These are phyloP conservation scores for Friedmanniomyces simplex DNA, from an alignment of 495 filamentous ascomycete genomes.

Conservation along the genomic window DNA sequence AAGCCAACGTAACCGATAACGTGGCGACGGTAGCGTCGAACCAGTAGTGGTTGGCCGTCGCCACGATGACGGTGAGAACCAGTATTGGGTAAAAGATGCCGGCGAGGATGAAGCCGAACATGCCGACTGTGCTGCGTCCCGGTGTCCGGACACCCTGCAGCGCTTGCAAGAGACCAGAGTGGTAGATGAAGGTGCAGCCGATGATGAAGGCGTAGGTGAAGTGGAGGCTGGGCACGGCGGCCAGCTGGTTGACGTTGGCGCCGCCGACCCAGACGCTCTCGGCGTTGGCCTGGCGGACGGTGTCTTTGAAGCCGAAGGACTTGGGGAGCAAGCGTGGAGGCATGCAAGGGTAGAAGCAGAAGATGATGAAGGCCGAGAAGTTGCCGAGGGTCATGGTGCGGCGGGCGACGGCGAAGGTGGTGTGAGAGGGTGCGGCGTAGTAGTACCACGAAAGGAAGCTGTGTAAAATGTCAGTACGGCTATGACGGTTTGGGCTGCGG, in stretches of 20 bases:
- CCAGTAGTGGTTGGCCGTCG: slow-evolving; percentile 59
- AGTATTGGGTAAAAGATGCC: slow-evolving; percentile 47
- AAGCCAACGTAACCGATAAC: slow-evolving; percentile 39
- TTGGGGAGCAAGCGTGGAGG: slow-evolving; percentile 59
- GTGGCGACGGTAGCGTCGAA: slow-evolving; percentile 49
- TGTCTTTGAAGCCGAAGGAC: slow-evolving; percentile 62
- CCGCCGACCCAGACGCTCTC: slow-evolving; percentile 59
- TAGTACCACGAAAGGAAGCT: slow-evolving; percentile 22
- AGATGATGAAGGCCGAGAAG: slow-evolving; percentile 65
- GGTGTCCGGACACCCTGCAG: slow-evolving; percentile 19
- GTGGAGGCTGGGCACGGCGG: slow-evolving; percentile 72
- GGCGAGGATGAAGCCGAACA: slow-evolving; percentile 29
- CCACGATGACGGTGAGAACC: slow-evolving; percentile 52
- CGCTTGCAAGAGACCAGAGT: slow-evolving; percentile 28
- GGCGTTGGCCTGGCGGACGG: slow-evolving; percentile 56
- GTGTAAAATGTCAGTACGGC: slow-evolving; percentile 28
- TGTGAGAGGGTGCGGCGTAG: slow-evolving; percentile 12
- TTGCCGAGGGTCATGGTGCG: slow-evolving; percentile 67
- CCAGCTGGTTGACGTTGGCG: slow-evolving; percentile 49
- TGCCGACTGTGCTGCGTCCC: not conserved
- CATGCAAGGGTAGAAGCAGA: slow-evolving; percentile 73
- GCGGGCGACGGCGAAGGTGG: slow-evolving; percentile 38
- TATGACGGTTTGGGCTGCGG: slow-evolving; percentile 33
- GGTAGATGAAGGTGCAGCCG: slow-evolving; percentile 54
- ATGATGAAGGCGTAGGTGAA: slow-evolving; percentile 73